phyloP scores from a whole-genome alignment of 2,329 filamentous ascomycete genomes.

The Neofusicoccum umdonicola region DNA sequence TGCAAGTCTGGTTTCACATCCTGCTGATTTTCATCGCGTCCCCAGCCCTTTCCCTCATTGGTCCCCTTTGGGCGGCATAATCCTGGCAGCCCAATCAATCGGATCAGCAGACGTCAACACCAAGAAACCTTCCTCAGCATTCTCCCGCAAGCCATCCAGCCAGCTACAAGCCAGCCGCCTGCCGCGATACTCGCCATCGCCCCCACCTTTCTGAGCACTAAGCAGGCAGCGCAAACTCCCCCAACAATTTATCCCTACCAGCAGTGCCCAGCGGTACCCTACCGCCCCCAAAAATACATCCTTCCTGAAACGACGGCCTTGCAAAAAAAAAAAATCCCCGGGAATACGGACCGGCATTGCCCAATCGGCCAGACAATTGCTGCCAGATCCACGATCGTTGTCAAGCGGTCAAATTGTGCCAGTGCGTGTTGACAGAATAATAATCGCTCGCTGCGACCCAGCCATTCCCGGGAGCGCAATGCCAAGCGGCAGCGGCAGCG shows the following conservation, averaged over 20 bases:
- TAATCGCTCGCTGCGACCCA: too few species aligned
- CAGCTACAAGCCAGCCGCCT: background rate
- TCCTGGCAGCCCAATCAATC: background rate
- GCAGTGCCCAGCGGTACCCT: background rate
- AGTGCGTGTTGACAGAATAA: background rate
- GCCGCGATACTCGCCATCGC: background rate
- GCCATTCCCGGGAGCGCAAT: background rate
- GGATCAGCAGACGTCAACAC: background rate
- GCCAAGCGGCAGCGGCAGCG: background rate
- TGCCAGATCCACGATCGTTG: background rate
- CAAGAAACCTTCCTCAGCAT: background rate
- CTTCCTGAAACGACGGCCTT: background rate
- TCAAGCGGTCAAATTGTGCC: background rate
- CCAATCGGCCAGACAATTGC: background rate
- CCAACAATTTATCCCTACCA: background rate
- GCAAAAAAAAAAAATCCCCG: background rate
- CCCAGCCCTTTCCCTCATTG: too few species aligned
- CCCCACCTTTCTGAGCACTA: background rate
- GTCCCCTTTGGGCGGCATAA: background rate
- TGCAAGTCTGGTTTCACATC: slow-evolving; percentile 1
- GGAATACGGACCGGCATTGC: background rate
- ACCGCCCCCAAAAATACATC: background rate
- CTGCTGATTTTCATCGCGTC: background rate
- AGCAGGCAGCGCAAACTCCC: background rate
- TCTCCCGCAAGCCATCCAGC: background rate